Base-by-base conservation (phyloP, 73 alveolate genomes). In the Breviolum minutum region DNA sequence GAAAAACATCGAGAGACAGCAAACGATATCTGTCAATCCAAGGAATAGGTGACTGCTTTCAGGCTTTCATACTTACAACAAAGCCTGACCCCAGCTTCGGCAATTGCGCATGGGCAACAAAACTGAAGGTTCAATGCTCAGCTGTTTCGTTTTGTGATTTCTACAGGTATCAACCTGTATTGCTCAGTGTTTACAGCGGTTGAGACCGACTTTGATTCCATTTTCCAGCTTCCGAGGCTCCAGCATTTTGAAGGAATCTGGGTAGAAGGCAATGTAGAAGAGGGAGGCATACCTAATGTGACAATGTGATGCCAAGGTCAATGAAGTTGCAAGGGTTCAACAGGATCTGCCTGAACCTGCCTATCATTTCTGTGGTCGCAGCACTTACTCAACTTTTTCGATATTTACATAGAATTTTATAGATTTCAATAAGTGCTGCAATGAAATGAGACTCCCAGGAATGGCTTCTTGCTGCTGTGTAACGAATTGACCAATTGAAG, bases 231-330 rank as follows among this genome's bases (percentile, higher is more conserved):
- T 27, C 79, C n/a, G 63, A 17, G 94, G 12, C 32, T 27, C 94
- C 20, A 8, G 63, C 94, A 63, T 16, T 63, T 86, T 86, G 30
- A 86, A 74, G 29, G 91, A n/a, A 48, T 92, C 98, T 24, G 98
- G 98, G 40, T 92, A 92, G 68, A 92, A 76, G 69, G 98, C 98
- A 66, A 92, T 92, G 98, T 92, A 92, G 98, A 92, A 92, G 64
- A 92, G 61, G 54, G 98, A 92, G 68, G 98, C 98, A 48, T 63
- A 92, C 98, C 98, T 92, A 14, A 27, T 7, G 2, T 0, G 62
- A 19, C n/a, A 63, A 19, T 20, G n/a, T 40, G 61, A 24, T 2
- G 24, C n/a, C 32, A 27, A 62, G 62, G 90, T 81, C 20, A 17
- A 9, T 81, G 66, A 63, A 12, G 30, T 0, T 27, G 30, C 87